Conservation (phyloP, 208 protist species). For the Trypanosoma cruzi region DNA sequence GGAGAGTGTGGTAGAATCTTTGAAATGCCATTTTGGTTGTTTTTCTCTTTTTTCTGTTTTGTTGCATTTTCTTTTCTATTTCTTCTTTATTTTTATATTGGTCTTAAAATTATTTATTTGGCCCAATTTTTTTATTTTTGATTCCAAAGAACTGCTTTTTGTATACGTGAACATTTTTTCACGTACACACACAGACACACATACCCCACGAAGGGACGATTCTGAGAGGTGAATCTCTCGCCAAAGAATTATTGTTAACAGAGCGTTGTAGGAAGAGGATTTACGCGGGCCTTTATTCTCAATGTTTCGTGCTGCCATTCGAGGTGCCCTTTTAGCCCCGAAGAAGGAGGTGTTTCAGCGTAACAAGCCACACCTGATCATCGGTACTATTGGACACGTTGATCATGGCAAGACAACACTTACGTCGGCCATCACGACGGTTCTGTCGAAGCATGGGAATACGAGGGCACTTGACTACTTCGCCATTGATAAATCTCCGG, state of each 20-base stretch:
- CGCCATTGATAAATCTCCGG: conserved; percentile 99
- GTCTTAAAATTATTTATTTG: background rate
- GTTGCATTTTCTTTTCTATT: background rate
- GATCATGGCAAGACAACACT: conserved; percentile 99
- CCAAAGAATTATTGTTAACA: background rate
- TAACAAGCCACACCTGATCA: conserved; percentile 97
- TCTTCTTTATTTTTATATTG: conserved; percentile 3
- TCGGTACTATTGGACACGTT: conserved; percentile 99
- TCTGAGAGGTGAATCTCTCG: background rate
- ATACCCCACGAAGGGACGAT: background rate
- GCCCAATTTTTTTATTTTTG: background rate
- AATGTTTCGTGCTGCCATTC: conserved; percentile 54
- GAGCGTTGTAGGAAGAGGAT: conserved; percentile 1
- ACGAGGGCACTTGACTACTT: conserved; percentile 94
- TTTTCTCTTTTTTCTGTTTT: background rate
- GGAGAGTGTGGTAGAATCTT: background rate
- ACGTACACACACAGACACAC: background rate
- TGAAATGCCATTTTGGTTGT: background rate
- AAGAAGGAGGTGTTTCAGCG: conserved; percentile 94
- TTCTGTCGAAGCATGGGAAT: conserved; percentile 87
- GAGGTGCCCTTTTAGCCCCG: conserved; percentile 42
- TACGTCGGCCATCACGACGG: conserved; percentile 97
- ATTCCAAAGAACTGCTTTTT: background rate
- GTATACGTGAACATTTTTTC: background rate
- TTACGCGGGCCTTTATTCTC: background rate